Conservation (phyloP, 2,329 filamentous ascomycete genomes). For the Periconia sp. region DNA sequence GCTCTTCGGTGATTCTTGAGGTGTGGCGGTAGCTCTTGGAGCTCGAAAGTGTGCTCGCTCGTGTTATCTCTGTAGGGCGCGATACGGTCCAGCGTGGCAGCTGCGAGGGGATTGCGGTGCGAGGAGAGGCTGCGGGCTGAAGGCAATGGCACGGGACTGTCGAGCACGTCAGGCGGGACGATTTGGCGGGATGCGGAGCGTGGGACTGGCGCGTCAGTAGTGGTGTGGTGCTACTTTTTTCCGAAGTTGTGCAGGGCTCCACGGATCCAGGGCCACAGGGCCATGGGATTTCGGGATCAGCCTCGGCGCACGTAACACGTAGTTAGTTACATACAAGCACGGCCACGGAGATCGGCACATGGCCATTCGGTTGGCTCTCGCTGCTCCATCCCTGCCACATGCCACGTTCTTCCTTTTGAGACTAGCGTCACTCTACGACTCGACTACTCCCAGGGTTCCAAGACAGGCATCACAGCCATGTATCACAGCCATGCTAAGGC, state of each 20-base stretch:
- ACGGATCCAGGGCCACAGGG: neutral
- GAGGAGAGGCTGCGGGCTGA: neutral
- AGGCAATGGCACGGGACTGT: neutral
- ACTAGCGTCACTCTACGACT: no score
- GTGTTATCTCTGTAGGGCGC: slow-evolving; percentile 22
- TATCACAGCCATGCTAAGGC: no score
- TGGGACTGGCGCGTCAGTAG: neutral
- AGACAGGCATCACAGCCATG: no score
- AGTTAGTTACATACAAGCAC: no score
- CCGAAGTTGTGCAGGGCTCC: neutral
- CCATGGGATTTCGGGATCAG: no score
- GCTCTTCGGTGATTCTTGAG: slow-evolving; percentile 6
- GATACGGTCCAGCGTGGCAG: slow-evolving; percentile 34
- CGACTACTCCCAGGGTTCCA: no score
- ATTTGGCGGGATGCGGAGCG: neutral
- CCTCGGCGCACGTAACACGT: no score
- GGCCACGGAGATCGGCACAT: slow-evolving; percentile 3
- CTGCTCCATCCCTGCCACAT: no score
- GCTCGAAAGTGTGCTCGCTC: slow-evolving; percentile 36
- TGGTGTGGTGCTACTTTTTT: slow-evolving; percentile 3
- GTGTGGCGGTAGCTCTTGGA: slow-evolving; percentile 29
- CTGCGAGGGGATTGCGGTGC: slow-evolving; percentile 7
- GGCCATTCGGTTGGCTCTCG: slow-evolving; percentile 9
- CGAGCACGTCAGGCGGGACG: neutral
- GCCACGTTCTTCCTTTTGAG: no score